Evolutionary conservation across 495 filamentous ascomycete species (phyloP), one percentile per base, ranked within the genome.

Genomic region (Neohortaea acidophila): DNA sequence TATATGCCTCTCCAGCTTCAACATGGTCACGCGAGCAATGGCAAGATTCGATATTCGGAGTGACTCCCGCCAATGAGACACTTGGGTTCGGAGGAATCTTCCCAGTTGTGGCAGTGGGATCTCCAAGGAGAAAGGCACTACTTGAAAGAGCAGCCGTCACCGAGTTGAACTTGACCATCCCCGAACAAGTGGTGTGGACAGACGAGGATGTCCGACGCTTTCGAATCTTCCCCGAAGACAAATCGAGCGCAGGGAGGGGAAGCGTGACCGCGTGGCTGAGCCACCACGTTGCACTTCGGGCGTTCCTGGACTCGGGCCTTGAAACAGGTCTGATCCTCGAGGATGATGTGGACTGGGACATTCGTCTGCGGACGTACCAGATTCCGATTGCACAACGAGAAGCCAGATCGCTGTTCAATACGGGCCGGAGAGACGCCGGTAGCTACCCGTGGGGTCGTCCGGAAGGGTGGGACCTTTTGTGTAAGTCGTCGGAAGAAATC

Each of bases 261-360:
- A 54, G 52, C 14, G 44, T 53, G 1, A 41, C 50, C 17, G 56
- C 56, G 1, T 59, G 56, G 56, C 38, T 59, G 30, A 51, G 49
- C n/a, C 56, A 59, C 35, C 51, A 47, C 33, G 20, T 48, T 24
- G 41, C 41, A 5, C 34, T 45, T 17, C 28, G 25, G 5, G 29
- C 45, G 19, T 59, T 63, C 41, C 41, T 66, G 24, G 56, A 61
- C 17, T 60, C 62, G 10, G 54, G 55, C n/a, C 36, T 61, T 11
- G 59, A 63, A 35, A 66, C 65, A 0, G 61, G 57, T 0, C 48
- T 67, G 17, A 62, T 67, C 29, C 47, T 67, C 36, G 64, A 67
- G 48, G 61, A 65, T 47, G 63, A 66, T 39, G 57, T 60, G 13
- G 64, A 67, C 46, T 67, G 57, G 57, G 63, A 66, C 41, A 48